Evolutionary conservation across 768 basidiomycete species (phyloP).

Genomic region (Tulasnella calospora): DNA sequence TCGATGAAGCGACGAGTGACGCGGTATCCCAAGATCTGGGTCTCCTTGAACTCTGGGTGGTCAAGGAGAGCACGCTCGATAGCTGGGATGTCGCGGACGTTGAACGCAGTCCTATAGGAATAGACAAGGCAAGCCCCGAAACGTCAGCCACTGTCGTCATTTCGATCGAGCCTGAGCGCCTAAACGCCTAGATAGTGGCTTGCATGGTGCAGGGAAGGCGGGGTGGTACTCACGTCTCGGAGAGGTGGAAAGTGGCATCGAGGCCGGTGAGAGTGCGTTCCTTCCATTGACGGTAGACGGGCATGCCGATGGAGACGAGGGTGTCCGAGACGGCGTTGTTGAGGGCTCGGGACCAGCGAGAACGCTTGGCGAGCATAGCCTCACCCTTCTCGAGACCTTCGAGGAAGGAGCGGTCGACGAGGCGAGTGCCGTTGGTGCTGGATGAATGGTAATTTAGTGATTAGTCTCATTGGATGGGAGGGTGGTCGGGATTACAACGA

Average conservation of each 20-base stretch:
- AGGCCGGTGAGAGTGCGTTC: conserved; percentile 5
- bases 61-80: conserved; percentile 12
- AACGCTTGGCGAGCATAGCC: neutral
- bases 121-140: neutral
- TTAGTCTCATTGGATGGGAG: neutral
- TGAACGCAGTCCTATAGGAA: neutral
- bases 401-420: neutral
- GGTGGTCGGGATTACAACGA: neutral
- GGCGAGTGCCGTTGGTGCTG: conserved; percentile 1
- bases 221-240: neutral
- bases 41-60: conserved; percentile 8
- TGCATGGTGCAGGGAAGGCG: neutral
- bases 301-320: conserved; percentile 7
- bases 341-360: neutral
- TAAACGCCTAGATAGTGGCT: neutral
- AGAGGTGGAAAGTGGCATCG: neutral
- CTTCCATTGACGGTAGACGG: conserved; percentile 1
- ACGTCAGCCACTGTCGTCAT: neutral
- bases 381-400: conserved; percentile 6
- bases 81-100: neutral
- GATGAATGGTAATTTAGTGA: too few species aligned
- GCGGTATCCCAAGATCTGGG: neutral
- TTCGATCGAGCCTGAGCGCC: neutral
- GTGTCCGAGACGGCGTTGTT: neutral
- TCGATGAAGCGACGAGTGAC: conserved; percentile 8